Evolutionary conservation across 23 red algal genomes (phyloP).

Genomic region (Gracilariopsis chorda): DNA sequence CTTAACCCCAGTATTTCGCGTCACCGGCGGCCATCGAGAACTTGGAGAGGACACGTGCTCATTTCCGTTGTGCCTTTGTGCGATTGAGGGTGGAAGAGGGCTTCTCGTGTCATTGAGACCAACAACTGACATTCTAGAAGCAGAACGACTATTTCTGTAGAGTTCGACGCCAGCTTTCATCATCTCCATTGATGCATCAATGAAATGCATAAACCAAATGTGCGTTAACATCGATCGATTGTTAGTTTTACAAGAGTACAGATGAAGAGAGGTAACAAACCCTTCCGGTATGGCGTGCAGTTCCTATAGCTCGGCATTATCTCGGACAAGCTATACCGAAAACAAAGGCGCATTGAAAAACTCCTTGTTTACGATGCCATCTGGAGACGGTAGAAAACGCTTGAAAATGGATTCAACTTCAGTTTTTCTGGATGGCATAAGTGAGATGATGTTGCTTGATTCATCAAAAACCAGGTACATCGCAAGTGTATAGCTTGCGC

Average conservation of each 20-base stretch:
- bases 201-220: background rate
- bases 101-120: background rate
- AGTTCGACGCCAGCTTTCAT: background rate
- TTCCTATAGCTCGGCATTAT: background rate
- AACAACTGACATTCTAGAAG: background rate
- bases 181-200: background rate
- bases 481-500: background rate
- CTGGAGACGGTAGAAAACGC: background rate
- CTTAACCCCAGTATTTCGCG: too few relatives aligned
- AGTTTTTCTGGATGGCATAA: too few relatives aligned
- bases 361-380: background rate
- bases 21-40: too few relatives aligned
- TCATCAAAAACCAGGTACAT: background rate
- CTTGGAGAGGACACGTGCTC: too few relatives aligned
- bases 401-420: background rate
- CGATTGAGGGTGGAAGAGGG: too few relatives aligned
- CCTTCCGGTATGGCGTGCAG: background rate
- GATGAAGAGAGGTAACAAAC: background rate
- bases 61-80: too few relatives aligned
- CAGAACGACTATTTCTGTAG: background rate
- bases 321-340: background rate
- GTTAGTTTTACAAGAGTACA: background rate
- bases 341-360: background rate
- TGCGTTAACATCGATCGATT: background rate
- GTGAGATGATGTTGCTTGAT: background rate